Percentiles rank a stretch among this genome's conserved stretches.
Conservation (phyloP, 495 filamentous ascomycete genomes). For the Arthonia radiata region DNA sequence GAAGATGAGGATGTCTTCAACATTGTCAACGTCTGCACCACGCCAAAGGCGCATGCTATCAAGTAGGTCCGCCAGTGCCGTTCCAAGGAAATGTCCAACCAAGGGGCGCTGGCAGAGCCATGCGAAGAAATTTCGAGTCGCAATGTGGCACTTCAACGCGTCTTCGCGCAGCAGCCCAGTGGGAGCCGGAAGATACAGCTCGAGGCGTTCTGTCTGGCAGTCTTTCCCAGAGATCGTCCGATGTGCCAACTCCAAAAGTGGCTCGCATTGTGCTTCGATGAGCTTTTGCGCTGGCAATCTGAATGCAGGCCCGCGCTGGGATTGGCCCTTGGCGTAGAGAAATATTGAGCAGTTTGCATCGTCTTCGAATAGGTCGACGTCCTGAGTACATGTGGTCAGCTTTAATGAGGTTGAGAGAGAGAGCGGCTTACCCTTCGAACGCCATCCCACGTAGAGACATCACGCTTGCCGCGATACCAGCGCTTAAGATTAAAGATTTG, state of each 20-base stretch:
- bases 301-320: conserved; percentile 33
- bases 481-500: no score
- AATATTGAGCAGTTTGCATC: conserved; percentile 37
- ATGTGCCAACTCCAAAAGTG: conserved; percentile 22
- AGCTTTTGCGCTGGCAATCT: conserved; percentile 25
- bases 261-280: conserved; percentile 22
- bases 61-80: conserved; percentile 28
- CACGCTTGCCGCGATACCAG: no score
- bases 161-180: conserved; percentile 20
- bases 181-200: conserved; percentile 40
- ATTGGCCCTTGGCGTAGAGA: conserved; percentile 32
- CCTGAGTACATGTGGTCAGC: conserved; percentile 12
- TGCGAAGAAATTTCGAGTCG: conserved; percentile 45
- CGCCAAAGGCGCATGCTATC: conserved; percentile 32
- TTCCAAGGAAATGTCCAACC: conserved; percentile 32
- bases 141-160: conserved; percentile 29
- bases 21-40: conserved; percentile 19
- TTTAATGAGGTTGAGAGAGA: neutral
- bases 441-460: no score
- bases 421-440: conserved; percentile 6
- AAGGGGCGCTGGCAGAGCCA: conserved; percentile 33
- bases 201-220: conserved; percentile 7
- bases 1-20: conserved; percentile 27
- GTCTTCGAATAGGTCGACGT: conserved; percentile 36
- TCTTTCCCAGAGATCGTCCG: conserved; percentile 4